These are phyloP conservation scores for Yueomyces sp. DNA, from an alignment of 1,139 yeast species.

Conservation along the genomic window DNA sequence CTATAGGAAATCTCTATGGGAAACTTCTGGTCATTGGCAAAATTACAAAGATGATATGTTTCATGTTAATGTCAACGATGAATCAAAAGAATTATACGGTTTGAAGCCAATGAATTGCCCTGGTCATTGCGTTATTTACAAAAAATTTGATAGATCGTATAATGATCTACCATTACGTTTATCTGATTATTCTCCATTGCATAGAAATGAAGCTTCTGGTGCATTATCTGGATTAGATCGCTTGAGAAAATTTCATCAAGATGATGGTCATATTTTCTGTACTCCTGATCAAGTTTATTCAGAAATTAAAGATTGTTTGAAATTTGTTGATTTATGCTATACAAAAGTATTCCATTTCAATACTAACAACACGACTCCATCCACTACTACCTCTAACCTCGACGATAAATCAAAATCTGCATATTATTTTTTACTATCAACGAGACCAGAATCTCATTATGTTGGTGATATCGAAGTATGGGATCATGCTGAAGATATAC, in stretches of 20 bases:
- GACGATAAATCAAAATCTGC: conserved; percentile 3
- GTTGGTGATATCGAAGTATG: conserved; percentile 78
- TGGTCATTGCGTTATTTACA: conserved; percentile 85
- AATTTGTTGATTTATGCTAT: conserved; percentile 67
- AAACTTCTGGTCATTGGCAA: conserved; percentile 91
- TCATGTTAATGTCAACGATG: conserved; percentile 40
- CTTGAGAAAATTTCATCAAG: conserved; percentile 95
- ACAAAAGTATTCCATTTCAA: conserved; percentile 56
- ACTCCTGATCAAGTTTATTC: conserved; percentile 64
- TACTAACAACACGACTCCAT: neutral
- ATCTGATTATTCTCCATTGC: conserved; percentile 89
- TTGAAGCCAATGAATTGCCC: conserved; percentile 98
- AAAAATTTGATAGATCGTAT: conserved; percentile 72
- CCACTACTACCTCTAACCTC: neutral
- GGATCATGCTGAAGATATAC: conserved; percentile 70
- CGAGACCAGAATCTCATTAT: conserved; percentile 68
- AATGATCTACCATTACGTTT: conserved; percentile 81
- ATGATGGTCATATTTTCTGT: conserved; percentile 96
- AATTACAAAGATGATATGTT: conserved; percentile 94
- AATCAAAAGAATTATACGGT: conserved; percentile 50
- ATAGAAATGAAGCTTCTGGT: conserved; percentile 91
- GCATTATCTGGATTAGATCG: conserved; percentile 90
- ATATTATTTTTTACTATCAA: conserved; percentile 68
- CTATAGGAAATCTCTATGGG: conserved; percentile 77
- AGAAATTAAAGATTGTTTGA: conserved; percentile 66